These are phyloP conservation scores for Uronychia setigera DNA, from an alignment of 73 alveolate genomes.

Conservation along the genomic window DNA sequence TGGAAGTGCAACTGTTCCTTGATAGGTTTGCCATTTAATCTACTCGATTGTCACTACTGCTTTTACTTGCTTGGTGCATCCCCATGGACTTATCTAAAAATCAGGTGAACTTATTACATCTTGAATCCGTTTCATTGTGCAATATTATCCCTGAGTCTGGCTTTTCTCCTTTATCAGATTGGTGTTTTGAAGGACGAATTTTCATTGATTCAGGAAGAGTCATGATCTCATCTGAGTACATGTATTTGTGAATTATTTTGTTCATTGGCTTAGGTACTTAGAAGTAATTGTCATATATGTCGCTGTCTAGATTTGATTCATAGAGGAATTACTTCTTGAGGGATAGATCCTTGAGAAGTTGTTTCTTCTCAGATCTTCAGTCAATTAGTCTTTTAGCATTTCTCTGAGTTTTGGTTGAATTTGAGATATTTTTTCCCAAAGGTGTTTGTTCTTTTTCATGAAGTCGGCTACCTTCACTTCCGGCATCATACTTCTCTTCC, in stretches of 20 bases:
- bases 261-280: slow-evolving; percentile 19
- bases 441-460: slow-evolving; percentile 7
- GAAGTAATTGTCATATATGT: slow-evolving; percentile 41
- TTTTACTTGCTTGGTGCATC: not conserved
- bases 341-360: slow-evolving; percentile 60
- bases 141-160: too few relatives aligned
- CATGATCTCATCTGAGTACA: slow-evolving; percentile 29
- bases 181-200: too few relatives aligned
- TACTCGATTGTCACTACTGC: not conserved
- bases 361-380: slow-evolving; percentile 30
- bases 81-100: too few relatives aligned
- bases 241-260: slow-evolving; percentile 18
- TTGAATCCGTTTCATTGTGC: too few relatives aligned
- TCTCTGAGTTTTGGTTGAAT: slow-evolving; percentile 5
- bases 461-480: slow-evolving; percentile 10
- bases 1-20: not conserved
- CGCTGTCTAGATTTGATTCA: not conserved
- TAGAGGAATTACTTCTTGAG: not conserved
- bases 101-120: too few relatives aligned
- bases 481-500: not conserved
- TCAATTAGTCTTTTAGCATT: slow-evolving; percentile 28
- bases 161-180: too few relatives aligned
- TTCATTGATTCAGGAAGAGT: not conserved
- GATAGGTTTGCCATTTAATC: not conserved
- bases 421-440: slow-evolving; percentile 14